Conservation (phyloP, 164 flowering plant species). For the Warburgia ugandensis region DNA sequence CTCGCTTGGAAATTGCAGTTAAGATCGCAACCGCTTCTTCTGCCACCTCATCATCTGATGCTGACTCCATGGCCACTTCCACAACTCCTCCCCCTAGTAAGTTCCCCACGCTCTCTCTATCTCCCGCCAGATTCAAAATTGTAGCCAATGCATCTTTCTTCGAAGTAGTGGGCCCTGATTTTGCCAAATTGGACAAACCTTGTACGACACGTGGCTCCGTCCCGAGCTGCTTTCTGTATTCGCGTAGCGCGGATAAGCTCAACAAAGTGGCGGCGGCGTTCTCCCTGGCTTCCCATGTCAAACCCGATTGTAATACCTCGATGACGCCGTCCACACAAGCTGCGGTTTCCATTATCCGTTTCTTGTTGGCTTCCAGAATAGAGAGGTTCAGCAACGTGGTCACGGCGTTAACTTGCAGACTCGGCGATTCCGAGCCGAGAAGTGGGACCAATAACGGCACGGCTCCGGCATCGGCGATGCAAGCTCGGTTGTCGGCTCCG, state of each 20-base stretch:
- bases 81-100: slow-evolving; percentile 61
- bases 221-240: slow-evolving; percentile 43
- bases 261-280: slow-evolving; percentile 80
- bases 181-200: slow-evolving; percentile 54
- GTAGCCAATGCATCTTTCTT: slow-evolving; percentile 73
- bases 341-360: slow-evolving; percentile 59
- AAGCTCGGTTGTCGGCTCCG: slow-evolving; percentile 57
- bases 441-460: slow-evolving; percentile 41
- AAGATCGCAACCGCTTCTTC: slow-evolving; percentile 64
- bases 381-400: slow-evolving; percentile 76
- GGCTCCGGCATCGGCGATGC: slow-evolving; percentile 69
- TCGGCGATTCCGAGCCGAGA: slow-evolving; percentile 40
- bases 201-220: slow-evolving; percentile 47
- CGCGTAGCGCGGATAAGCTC: slow-evolving; percentile 39
- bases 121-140: slow-evolving; percentile 62
- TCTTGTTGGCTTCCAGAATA: slow-evolving; percentile 56
- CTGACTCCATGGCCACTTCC: slow-evolving; percentile 35
- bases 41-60: slow-evolving; percentile 23
- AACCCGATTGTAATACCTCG: slow-evolving; percentile 52
- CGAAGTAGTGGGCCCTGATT: slow-evolving; percentile 37
- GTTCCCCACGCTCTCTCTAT: slow-evolving; percentile 50
- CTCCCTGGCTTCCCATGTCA: slow-evolving; percentile 81
- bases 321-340: slow-evolving; percentile 45
- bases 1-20: slow-evolving; percentile 58
- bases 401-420: slow-evolving; percentile 66